Evolutionary conservation across 148 eudicot genomes (phyloP), one percentile per base, ranked within the genome.

Genomic region (Diospyros kaki): DNA sequence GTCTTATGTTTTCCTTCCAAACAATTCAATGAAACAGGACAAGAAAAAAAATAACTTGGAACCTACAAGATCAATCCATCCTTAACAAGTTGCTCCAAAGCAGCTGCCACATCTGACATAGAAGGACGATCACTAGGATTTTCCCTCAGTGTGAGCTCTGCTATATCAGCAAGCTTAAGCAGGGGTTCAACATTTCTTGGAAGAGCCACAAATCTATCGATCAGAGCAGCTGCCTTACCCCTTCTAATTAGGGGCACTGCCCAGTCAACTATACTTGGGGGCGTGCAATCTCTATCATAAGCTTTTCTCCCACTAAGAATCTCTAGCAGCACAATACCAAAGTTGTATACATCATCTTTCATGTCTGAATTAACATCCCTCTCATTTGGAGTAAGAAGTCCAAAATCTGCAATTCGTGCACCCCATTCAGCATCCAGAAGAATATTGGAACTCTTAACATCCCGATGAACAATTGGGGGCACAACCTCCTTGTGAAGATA

Each of bases 101-200:
- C 79, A 79, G 73, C 70, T 50, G 88, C 96, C 74, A 95, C 70
- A 61, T 86, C 83, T 46, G 87, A 77, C 88, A 95, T 92, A 10
- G 81, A 80, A 58, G 94, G 96, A 52, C 96, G 83, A 64, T 89
- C 87, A 9, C 79, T 67, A 38, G 90, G 81, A 77, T 88, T 83
- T 74, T 95, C 97, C 76, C 87, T 84, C 72, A 92, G 79, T 11
- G 92, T 81, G 9, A 80, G 58, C 84, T 90, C 98, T 0, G 98
- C 96, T 55, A 93, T 77, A 48, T 95, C 97, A 50, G 97, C 96
- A 28, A 95, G 88, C 81, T 82, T 86, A 44, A 95, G 94, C 78
- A 95, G 66, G 63, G 98, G 98, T 56, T 92, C 98, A 2, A 95
- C 91, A 50, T 92, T 92, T 78, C 97, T 81, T 8, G 98, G 98